Conservation (phyloP, 257 asterid species). For the Forsythia suspensa region DNA sequence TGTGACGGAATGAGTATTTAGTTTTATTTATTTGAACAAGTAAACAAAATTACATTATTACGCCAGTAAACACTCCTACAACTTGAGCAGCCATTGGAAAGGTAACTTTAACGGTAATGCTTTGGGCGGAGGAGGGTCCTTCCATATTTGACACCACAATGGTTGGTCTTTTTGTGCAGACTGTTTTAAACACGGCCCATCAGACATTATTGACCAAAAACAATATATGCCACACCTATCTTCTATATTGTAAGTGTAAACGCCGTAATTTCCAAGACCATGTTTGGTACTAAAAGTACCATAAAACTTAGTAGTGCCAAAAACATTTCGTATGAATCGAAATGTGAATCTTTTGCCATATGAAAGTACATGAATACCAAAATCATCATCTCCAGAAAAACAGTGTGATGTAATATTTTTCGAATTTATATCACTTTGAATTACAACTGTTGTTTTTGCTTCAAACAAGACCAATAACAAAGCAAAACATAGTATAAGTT, state of each 20-base stretch:
- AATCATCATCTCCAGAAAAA: background rate
- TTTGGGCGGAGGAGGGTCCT: no score
- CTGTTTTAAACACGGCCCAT: no score
- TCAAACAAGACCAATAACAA: background rate
- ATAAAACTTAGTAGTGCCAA: background rate
- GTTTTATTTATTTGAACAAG: no score
- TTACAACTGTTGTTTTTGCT: background rate
- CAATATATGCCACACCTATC: no score
- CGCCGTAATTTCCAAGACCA: background rate
- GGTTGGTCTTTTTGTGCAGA: no score
- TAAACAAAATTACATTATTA: no score
- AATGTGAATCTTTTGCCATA: background rate
- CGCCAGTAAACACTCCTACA: no score
- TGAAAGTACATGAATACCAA: background rate
- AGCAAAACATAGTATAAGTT: background rate
- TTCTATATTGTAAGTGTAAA: background rate
- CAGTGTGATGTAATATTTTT: background rate
- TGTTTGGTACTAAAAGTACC: background rate
- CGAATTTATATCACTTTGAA: background rate
- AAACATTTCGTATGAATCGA: background rate
- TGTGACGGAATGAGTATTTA: no score
- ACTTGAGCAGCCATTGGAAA: no score
- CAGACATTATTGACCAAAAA: no score
- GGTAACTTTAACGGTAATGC: no score
- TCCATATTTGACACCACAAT: no score